phyloP scores from a whole-genome alignment of 257 asterid species.

The Nicotiana obtusifolia region DNA sequence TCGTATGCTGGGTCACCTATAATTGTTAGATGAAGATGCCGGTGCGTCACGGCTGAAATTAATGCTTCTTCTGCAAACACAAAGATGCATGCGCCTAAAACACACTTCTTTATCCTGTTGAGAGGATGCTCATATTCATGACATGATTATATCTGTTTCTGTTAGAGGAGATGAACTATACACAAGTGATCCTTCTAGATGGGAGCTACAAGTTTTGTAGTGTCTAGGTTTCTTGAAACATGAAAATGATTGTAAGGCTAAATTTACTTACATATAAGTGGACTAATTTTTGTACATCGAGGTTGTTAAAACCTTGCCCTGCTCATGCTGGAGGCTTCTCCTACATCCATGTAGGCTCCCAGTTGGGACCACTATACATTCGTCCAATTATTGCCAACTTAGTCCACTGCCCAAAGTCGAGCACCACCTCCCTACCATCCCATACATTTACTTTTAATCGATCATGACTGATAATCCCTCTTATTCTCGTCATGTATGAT shows the following conservation, averaged over 20 bases:
- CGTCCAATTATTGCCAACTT: background rate
- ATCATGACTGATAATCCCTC: background rate
- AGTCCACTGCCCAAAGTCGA: background rate
- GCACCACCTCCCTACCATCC: background rate
- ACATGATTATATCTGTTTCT: background rate
- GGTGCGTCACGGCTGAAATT: background rate
- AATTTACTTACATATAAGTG: background rate
- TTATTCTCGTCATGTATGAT: background rate
- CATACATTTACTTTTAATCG: background rate
- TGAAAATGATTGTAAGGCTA: background rate
- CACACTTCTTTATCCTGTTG: background rate
- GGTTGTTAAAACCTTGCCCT: background rate
- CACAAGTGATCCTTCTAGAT: background rate
- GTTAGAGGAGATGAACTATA: background rate
- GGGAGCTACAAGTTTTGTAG: background rate
- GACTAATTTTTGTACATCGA: background rate
- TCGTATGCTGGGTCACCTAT: background rate
- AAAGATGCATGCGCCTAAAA: background rate
- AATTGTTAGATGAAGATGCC: background rate
- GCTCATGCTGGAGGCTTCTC: background rate
- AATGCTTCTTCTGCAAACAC: background rate
- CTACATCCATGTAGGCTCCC: background rate
- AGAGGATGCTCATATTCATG: background rate
- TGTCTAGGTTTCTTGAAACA: background rate
- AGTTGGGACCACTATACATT: background rate